Evolutionary conservation across 768 basidiomycete species (phyloP).

Genomic region (Guyanaporus albipodus): DNA sequence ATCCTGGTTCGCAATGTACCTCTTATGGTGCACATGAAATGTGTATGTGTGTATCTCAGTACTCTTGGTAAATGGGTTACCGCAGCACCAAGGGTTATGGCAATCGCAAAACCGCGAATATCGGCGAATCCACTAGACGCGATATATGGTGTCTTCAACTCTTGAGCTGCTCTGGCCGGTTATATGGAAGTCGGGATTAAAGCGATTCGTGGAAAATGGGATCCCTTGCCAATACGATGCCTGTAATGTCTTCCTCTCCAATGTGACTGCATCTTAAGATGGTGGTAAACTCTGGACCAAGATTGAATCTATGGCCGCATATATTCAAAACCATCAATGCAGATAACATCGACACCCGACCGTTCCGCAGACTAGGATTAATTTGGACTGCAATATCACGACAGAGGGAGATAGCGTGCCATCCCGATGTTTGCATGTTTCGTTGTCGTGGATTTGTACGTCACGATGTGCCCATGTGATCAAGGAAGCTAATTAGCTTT

Average conservation of each 20-base stretch:
- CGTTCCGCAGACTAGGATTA: conserved; percentile 53
- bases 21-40: conserved; percentile 90
- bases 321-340: conserved; percentile 94
- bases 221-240: conserved; percentile 64
- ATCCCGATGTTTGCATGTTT: conserved; percentile 71
- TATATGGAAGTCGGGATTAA: conserved; percentile 26
- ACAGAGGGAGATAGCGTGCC: conserved; percentile 26
- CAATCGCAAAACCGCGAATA: conserved; percentile 77
- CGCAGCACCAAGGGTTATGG: conserved; percentile 74
- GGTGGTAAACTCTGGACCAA: conserved; percentile 4
- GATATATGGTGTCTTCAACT: conserved; percentile 80
- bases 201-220: background rate
- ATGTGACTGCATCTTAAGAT: conserved; percentile 80
- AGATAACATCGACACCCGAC: conserved; percentile 80
- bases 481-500: conserved; percentile 75
- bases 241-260: conserved; percentile 91
- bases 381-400: background rate
- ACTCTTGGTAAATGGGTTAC: conserved; percentile 43
- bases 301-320: conserved; percentile 15
- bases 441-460: conserved; percentile 89
- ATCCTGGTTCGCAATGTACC: conserved; percentile 56
- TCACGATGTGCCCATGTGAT: conserved; percentile 72
- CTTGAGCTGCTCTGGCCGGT: conserved; percentile 84
- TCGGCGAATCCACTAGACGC: conserved; percentile 92
- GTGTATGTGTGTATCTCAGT: conserved; percentile 46